Conservation (phyloP, 306 rosid genomes). For the Amphicarpaea edgeworthii region DNA sequence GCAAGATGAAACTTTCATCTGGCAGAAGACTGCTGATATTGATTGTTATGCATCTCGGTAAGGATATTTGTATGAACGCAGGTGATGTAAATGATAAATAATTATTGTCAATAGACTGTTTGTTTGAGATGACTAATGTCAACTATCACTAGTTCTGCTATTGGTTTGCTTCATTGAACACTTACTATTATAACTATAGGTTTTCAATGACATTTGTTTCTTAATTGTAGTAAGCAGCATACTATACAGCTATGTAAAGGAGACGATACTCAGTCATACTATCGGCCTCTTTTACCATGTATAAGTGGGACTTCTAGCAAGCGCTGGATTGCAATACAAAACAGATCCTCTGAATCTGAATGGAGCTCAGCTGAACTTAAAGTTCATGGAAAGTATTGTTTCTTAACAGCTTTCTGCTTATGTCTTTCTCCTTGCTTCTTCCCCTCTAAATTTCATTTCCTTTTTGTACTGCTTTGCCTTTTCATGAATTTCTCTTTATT, state of each 20-base stretch:
- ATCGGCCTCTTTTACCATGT: constrained; percentile 82
- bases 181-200: constrained; percentile 31
- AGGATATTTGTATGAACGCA: constrained; percentile 46
- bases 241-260: constrained; percentile 76
- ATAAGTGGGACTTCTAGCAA: constrained; percentile 82
- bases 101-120: constrained; percentile 25
- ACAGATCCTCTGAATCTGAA: constrained; percentile 73
- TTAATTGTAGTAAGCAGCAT: constrained; percentile 66
- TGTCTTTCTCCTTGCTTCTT: constrained; percentile 16
- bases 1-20: constrained; percentile 87
- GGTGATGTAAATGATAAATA: constrained; percentile 24
- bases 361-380: constrained; percentile 75
- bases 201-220: constrained; percentile 39
- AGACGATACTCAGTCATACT: constrained; percentile 69
- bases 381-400: constrained; percentile 89
- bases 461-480: constrained; percentile 34
- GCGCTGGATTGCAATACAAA: constrained; percentile 89
- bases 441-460: constrained; percentile 8
- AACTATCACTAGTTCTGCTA: constrained; percentile 36
- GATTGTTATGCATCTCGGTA: constrained; percentile 85
- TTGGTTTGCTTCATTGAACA: constrained; percentile 47
- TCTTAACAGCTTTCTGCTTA: constrained; percentile 32
- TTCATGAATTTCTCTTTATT: constrained; percentile 50
- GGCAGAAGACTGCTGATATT: constrained; percentile 89
- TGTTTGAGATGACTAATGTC: constrained; percentile 32